phyloP scores from a whole-genome alignment of 2,329 filamentous ascomycete species.

The Trichoderma harzianum region DNA sequence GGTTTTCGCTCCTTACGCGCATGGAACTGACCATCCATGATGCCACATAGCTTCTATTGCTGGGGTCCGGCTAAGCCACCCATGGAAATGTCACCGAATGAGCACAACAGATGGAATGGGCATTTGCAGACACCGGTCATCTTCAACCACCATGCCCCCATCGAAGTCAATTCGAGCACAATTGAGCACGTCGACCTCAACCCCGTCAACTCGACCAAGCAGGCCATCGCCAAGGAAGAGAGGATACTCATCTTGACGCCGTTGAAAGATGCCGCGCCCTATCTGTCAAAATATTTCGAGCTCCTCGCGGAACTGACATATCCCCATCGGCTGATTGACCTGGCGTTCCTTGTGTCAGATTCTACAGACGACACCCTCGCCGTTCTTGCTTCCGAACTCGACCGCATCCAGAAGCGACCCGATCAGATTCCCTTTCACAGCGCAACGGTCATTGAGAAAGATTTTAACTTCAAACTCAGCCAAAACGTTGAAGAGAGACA shows the following conservation, averaged over 20 bases:
- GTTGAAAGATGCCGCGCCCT: slow-evolving; percentile 79
- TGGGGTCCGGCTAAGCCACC: slow-evolving; percentile 94
- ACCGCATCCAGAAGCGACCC: slow-evolving; percentile 78
- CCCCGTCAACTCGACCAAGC: slow-evolving; percentile 71
- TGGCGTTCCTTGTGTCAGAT: slow-evolving; percentile 92
- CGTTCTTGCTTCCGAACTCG: slow-evolving; percentile 78
- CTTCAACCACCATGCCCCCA: slow-evolving; percentile 90
- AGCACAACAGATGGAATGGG: slow-evolving; percentile 83
- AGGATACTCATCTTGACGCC: slow-evolving; percentile 89
- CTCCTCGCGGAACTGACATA: slow-evolving; percentile 87
- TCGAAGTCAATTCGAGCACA: slow-evolving; percentile 76
- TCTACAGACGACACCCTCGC: slow-evolving; percentile 87
- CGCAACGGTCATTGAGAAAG: slow-evolving; percentile 82
- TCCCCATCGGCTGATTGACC: slow-evolving; percentile 90
- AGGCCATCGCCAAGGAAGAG: slow-evolving; percentile 78
- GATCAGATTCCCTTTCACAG: slow-evolving; percentile 83
- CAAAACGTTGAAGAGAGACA: slow-evolving; percentile 83
- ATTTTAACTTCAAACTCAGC: slow-evolving; percentile 73
- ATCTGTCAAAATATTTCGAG: slow-evolving; percentile 88
- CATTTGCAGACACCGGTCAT: slow-evolving; percentile 90
- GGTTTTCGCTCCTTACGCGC: not conserved
- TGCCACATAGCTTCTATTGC: slow-evolving; percentile 77
- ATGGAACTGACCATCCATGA: not conserved
- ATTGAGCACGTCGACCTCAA: slow-evolving; percentile 85
- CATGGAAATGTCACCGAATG: slow-evolving; percentile 90